These are phyloP conservation scores for Excoecaria agallocha DNA, from an alignment of 345 rosid species.

Conservation along the genomic window DNA sequence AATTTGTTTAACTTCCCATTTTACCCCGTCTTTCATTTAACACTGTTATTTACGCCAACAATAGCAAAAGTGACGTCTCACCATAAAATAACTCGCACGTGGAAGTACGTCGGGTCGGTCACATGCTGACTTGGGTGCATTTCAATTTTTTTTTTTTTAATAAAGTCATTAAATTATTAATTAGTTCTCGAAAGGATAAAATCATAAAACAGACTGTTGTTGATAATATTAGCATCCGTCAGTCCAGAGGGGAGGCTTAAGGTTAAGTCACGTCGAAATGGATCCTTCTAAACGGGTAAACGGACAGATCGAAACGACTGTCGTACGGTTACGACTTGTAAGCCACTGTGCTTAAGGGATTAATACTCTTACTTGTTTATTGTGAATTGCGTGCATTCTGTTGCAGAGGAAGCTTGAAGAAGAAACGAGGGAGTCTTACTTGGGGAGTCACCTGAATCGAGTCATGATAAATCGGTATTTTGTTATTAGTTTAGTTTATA, in stretches of 20 bases:
- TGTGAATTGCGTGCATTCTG: neutral
- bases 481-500: too few species aligned
- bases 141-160: neutral
- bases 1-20: too few species aligned
- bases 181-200: neutral
- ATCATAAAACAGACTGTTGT: too few species aligned
- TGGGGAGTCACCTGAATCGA: too few species aligned
- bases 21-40: neutral
- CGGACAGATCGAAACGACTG: constrained; percentile 10
- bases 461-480: too few species aligned
- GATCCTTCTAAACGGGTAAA: neutral
- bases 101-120: neutral
- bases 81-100: neutral
- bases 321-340: neutral
- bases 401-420: neutral
- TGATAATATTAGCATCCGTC: neutral
- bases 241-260: neutral
- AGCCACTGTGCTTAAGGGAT: too few species aligned
- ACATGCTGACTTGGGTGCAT: neutral
- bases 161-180: neutral
- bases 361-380: neutral
- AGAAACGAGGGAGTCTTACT: too few species aligned
- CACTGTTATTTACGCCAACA: neutral
- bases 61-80: neutral
- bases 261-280: constrained; percentile 17